Evolutionary conservation across 768 basidiomycete genomes (phyloP).

Genomic region (Boletus coccyginus): DNA sequence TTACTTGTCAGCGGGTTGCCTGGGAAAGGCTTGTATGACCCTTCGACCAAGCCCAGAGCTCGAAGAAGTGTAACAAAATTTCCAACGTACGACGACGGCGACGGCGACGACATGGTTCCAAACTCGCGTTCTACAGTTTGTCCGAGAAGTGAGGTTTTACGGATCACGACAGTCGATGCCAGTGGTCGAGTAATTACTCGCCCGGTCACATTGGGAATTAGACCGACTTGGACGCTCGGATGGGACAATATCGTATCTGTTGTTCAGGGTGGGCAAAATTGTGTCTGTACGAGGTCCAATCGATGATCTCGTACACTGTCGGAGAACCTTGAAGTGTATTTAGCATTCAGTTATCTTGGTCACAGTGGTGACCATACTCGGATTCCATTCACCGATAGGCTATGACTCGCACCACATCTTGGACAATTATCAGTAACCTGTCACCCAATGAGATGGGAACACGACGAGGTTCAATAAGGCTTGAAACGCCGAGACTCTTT

Average conservation of each 20-base stretch:
- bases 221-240: neutral
- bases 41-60: constrained; percentile 10
- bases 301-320: too few relatives aligned
- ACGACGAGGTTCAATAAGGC: constrained; percentile 59
- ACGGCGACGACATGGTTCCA: constrained; percentile 3
- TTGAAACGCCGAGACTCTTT: constrained; percentile 81
- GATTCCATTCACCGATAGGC: too few relatives aligned
- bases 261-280: neutral
- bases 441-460: neutral
- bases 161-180: too few relatives aligned
- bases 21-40: constrained; percentile 9
- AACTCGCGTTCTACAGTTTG: neutral
- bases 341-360: too few relatives aligned
- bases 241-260: neutral
- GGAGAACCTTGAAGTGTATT: too few relatives aligned
- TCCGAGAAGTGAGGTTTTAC: neutral
- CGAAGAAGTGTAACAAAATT: constrained; percentile 6
- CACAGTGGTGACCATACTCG: too few relatives aligned
- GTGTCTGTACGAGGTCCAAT: too few relatives aligned
- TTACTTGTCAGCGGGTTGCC: neutral
- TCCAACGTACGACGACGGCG: neutral
- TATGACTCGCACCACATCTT: too few relatives aligned
- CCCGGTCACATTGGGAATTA: constrained; percentile 3
- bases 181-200: neutral
- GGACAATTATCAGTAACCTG: neutral